phyloP scores from a whole-genome alignment of 2,329 filamentous ascomycete species.

The Sporothrix brasiliensis region DNA sequence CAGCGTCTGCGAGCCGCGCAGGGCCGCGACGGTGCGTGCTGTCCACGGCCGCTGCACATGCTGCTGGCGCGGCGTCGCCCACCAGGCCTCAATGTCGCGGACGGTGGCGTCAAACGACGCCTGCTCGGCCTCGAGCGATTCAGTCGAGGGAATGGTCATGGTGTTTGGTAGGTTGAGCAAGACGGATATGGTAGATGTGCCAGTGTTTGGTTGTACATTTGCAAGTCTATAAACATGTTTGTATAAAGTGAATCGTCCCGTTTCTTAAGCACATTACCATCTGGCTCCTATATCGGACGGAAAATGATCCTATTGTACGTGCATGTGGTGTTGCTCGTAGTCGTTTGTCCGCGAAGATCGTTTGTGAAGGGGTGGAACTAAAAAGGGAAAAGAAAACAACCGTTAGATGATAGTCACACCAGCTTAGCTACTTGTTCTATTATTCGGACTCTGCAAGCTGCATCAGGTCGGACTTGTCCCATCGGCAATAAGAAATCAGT shows the following conservation, averaged over 20 bases:
- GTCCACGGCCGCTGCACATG: conserved; percentile 25
- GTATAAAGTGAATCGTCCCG: background rate
- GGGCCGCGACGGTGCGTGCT: conserved; percentile 11
- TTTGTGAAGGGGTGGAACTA: too few relatives aligned
- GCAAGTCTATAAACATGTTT: background rate
- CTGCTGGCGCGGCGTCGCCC: conserved; percentile 24
- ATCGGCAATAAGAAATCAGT: too few relatives aligned
- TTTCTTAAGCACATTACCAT: background rate
- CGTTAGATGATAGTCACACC: too few relatives aligned
- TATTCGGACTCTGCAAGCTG: too few relatives aligned
- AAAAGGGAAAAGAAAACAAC: too few relatives aligned
- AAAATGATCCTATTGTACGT: background rate
- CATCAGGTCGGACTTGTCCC: too few relatives aligned
- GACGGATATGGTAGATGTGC: background rate
- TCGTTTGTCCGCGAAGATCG: background rate
- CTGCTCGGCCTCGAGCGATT: conserved; percentile 26
- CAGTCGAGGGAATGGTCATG: conserved; percentile 15
- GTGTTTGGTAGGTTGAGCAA: background rate
- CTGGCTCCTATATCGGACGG: background rate
- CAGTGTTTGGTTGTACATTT: background rate
- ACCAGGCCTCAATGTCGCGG: conserved; percentile 20
- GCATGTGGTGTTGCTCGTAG: too few relatives aligned
- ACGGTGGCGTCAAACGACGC: conserved; percentile 23
- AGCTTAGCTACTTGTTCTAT: too few relatives aligned
- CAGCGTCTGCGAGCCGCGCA: conserved; percentile 23